These are phyloP conservation scores for Kodamaea fukazawae DNA, from an alignment of 805 yeast species.

Conservation along the genomic window DNA sequence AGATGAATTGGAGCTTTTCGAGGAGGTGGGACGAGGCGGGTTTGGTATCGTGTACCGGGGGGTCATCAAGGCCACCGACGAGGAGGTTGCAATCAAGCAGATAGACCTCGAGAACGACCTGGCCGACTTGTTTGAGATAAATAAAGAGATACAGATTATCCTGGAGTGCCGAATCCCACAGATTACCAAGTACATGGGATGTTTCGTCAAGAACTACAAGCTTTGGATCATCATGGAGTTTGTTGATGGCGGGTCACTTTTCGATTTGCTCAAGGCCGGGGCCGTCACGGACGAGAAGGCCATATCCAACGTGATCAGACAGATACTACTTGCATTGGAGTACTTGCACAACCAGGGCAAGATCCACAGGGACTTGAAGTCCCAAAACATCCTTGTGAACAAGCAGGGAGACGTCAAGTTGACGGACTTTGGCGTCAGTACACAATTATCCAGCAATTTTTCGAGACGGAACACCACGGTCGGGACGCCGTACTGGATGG, in stretches of 20 bases:
- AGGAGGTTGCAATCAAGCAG: conserved; percentile 59
- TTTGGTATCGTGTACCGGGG: conserved; percentile 77
- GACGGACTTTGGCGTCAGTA: conserved; percentile 46
- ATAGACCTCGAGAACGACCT: conserved; percentile 69
- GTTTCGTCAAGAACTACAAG: conserved; percentile 65
- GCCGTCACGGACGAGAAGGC: conserved; percentile 52
- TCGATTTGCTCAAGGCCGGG: conserved; percentile 59
- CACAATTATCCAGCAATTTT: conserved; percentile 42
- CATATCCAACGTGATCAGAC: conserved; percentile 53
- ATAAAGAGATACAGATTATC: conserved; percentile 65
- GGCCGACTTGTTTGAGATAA: conserved; percentile 65
- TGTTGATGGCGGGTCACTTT: conserved; percentile 74
- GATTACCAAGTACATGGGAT: conserved; percentile 68
- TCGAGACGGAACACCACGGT: conserved; percentile 45
- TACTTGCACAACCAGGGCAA: conserved; percentile 71
- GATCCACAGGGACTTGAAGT: conserved; percentile 60
- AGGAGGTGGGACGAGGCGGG: conserved; percentile 72
- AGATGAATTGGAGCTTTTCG: conserved; percentile 42
- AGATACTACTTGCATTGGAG: conserved; percentile 56
- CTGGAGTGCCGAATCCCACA: conserved; percentile 63
- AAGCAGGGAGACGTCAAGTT: conserved; percentile 39
- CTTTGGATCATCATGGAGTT: conserved; percentile 82
- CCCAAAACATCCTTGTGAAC: conserved; percentile 39
- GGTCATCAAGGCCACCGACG: conserved; percentile 39
- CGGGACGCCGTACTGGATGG: conserved; percentile 67